Evolutionary conservation across 1,139 yeast genomes (phyloP), one percentile per base, ranked within the genome.

Genomic region (Pneumocystis oryctolagi): DNA sequence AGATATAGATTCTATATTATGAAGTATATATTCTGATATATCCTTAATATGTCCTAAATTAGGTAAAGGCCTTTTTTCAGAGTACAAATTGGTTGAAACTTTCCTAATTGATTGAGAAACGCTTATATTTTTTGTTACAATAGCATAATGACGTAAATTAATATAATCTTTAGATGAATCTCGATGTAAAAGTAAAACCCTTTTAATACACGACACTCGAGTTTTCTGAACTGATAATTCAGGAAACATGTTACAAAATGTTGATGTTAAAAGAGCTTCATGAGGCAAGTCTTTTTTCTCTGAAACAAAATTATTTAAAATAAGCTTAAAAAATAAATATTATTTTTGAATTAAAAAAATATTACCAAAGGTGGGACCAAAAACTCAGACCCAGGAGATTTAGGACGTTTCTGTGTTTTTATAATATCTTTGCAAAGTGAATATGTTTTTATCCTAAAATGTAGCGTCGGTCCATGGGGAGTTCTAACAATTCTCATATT

Each of bases 161-260:
- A 92, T 84, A 25, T 9, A 47, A 61, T 78, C 79, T 8, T 86
- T 89, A 1, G 89, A 83, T 62, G 79, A 83, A 72, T 86, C 85
- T 3, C 64, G 61, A 40, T 66, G 65, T 65, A 94, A 77, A 82
- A 94, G 80, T 70, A 94, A 77, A 9, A 94, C 97, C 69, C 99
- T 80, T 70, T 84, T 85, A 66, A 94, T 90, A 0, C 85, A 78
- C 58, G 79, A 77, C 37, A 92, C 85, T 39, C 95, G 88, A 66
- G 77, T 76, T 66, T 86, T 86, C 30, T 96, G 96, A 25, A 81
- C 82, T 65, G 85, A 83, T 69, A 94, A 85, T 28, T 98, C 89
- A 5, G 99, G 99, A 73, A 92, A 89, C 83, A 92, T 83, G 75
- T 89, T 89, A 74, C 92, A 98, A 76, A 94, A 89, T 77, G 90